A percentile compares a stretch with the other conserved stretches of the same genome.
Conservation (phyloP, 2,329 filamentous ascomycete genomes). For the Monilinia laxa region DNA sequence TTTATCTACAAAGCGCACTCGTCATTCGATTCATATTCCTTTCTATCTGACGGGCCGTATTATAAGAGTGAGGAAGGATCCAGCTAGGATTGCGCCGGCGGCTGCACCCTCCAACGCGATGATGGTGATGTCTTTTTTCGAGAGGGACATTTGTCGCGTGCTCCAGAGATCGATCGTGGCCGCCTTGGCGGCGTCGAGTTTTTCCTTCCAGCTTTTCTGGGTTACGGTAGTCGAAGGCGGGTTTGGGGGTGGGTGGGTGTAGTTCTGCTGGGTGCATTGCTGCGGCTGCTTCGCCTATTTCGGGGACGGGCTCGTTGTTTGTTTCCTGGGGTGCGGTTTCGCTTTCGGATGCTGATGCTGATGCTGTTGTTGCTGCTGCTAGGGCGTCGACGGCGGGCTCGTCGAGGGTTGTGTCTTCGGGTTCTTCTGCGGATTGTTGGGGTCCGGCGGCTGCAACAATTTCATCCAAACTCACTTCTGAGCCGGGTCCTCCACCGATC, state of each 20-base stretch:
- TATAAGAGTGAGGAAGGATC: conserved; percentile 40
- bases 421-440: conserved; percentile 32
- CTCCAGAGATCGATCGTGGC: conserved; percentile 58
- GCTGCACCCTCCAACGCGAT: conserved; percentile 66
- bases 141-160: conserved; percentile 30
- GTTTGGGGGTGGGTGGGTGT: conserved; percentile 27
- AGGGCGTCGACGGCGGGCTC: conserved; percentile 33
- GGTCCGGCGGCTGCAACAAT: conserved; percentile 30
- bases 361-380: conserved; percentile 26
- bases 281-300: conserved; percentile 29
- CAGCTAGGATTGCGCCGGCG: conserved; percentile 62
- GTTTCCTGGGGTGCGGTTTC: conserved; percentile 22
- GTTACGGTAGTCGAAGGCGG: conserved; percentile 35
- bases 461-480: conserved; percentile 29
- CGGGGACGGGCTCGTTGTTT: conserved; percentile 14
- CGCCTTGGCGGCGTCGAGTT: conserved; percentile 50
- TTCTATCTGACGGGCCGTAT: conserved; percentile 22
- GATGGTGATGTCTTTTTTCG: conserved; percentile 69
- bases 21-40: neutral
- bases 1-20: conserved; percentile 3
- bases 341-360: conserved; percentile 4
- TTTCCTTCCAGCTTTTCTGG: conserved; percentile 36
- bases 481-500: conserved; percentile 7
- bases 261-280: conserved; percentile 29
- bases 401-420: conserved; percentile 14